A percentile compares a stretch with the other conserved stretches of the same genome.
These are phyloP conservation scores for Arthrobotrys musiformis DNA, from an alignment of 2,329 filamentous ascomycete species.

Conservation along the genomic window DNA sequence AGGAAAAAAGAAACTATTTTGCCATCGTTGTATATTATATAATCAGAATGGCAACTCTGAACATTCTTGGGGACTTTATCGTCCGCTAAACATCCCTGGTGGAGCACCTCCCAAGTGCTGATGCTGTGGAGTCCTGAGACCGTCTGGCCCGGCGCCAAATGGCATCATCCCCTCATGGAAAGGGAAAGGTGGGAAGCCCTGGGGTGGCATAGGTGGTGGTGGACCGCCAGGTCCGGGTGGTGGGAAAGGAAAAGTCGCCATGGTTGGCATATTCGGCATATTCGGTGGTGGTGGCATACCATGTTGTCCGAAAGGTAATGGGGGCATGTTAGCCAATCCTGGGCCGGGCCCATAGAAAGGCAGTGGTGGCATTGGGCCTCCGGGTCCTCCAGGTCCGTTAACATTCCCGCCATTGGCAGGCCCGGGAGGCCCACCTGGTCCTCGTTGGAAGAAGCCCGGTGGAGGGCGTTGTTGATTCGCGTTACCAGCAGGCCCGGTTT, in stretches of 20 bases:
- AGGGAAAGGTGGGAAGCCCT: constrained; percentile 43
- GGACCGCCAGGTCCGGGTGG: constrained; percentile 30
- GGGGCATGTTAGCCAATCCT: constrained; percentile 48
- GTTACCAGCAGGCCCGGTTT: constrained; percentile 26
- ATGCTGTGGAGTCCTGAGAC: constrained; percentile 46
- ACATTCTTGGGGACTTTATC: constrained; percentile 8
- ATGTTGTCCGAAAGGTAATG: constrained; percentile 49
- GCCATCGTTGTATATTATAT: neutral
- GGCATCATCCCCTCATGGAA: constrained; percentile 54
- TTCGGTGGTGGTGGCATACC: constrained; percentile 53
- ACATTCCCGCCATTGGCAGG: constrained; percentile 50
- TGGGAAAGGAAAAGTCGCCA: constrained; percentile 50
- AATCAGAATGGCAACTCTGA: constrained; percentile 2
- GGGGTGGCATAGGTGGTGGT: constrained; percentile 34
- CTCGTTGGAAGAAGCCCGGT: constrained; percentile 48
- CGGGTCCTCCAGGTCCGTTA: constrained; percentile 39
- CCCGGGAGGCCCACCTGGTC: constrained; percentile 45
- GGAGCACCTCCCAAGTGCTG: constrained; percentile 45
- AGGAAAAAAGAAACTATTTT: too few species aligned
- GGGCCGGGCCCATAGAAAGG: constrained; percentile 51
- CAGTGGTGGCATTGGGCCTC: constrained; percentile 49
- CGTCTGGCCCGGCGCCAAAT: constrained; percentile 42
- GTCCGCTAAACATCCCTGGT: constrained; percentile 50
- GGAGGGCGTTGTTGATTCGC: constrained; percentile 48
- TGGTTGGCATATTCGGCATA: constrained; percentile 44